A percentile compares a stretch with the other conserved stretches of the same genome.
Evolutionary conservation across 83 land plant species (phyloP).

Genomic region (Picea abies): DNA sequence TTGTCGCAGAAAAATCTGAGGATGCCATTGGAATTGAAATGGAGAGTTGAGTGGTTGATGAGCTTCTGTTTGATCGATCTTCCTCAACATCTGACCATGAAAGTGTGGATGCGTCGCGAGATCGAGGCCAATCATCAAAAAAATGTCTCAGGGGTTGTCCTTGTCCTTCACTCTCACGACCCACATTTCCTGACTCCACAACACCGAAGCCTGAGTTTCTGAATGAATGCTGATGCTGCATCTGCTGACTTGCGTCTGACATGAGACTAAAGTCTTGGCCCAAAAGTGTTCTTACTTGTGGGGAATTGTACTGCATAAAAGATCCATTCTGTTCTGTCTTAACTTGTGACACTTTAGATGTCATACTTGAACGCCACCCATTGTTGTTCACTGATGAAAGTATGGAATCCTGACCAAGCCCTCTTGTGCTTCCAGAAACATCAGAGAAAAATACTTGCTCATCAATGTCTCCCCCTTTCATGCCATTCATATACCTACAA

Average conservation of each 20-base stretch:
- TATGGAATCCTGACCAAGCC: conserved; percentile 35
- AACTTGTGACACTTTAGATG: no score
- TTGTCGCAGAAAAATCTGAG: conserved; percentile 53
- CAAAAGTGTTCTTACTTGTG: conserved; percentile 20
- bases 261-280: conserved; percentile 3
- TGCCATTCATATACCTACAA: not conserved
- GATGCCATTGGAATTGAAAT: conserved; percentile 64
- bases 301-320: conserved; percentile 29
- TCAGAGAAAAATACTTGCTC: conserved; percentile 52
- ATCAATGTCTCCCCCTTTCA: conserved; percentile 12
- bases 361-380: conserved; percentile 6
- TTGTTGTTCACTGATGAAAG: not conserved
- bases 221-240: conserved; percentile 5
- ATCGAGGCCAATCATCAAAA: conserved; percentile 64
- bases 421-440: conserved; percentile 39
- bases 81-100: conserved; percentile 64
- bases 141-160: conserved; percentile 52
- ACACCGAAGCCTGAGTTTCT: conserved; percentile 29
- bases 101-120: conserved; percentile 31
- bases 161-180: conserved; percentile 13
- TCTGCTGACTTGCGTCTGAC: not conserved
- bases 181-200: conserved; percentile 25
- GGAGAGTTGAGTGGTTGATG: conserved; percentile 66
- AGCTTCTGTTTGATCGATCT: conserved; percentile 35
- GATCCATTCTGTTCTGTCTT: no score